A percentile compares a stretch with the other conserved stretches of the same genome.
phyloP scores from a whole-genome alignment of 2,329 filamentous ascomycete species.

The Epichloe bromicola region DNA sequence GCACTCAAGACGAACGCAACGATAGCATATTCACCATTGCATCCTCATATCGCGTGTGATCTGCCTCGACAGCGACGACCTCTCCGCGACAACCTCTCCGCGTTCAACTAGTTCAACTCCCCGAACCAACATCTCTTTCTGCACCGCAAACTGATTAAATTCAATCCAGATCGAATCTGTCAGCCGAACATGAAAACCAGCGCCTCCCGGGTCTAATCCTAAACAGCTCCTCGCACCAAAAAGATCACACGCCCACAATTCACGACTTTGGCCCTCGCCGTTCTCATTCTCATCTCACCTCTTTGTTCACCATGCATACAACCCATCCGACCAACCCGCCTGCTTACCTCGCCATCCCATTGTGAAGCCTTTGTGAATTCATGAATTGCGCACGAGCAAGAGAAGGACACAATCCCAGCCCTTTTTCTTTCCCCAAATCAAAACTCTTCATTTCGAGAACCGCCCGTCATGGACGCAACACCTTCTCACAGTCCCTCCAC shows the following conservation, averaged over 20 bases:
- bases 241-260: background rate
- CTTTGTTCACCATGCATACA: background rate
- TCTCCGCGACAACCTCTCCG: too few relatives aligned
- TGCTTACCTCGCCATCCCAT: background rate
- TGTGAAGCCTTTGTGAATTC: background rate
- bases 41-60: too few relatives aligned
- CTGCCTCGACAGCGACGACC: too few relatives aligned
- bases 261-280: background rate
- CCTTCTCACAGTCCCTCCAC: background rate
- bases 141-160: too few relatives aligned
- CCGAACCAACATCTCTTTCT: too few relatives aligned
- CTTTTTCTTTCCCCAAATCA: too few relatives aligned
- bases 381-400: background rate
- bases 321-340: background rate
- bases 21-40: too few relatives aligned
- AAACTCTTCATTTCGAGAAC: background rate
- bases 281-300: background rate
- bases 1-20: too few relatives aligned
- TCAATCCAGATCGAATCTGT: too few relatives aligned
- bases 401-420: fast-evolving
- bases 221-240: background rate
- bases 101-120: too few relatives aligned
- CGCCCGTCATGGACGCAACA: background rate
- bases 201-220: background rate
- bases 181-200: background rate